Base-by-base conservation (phyloP, 768 basidiomycete genomes). In the Phylloporus scabripes region DNA sequence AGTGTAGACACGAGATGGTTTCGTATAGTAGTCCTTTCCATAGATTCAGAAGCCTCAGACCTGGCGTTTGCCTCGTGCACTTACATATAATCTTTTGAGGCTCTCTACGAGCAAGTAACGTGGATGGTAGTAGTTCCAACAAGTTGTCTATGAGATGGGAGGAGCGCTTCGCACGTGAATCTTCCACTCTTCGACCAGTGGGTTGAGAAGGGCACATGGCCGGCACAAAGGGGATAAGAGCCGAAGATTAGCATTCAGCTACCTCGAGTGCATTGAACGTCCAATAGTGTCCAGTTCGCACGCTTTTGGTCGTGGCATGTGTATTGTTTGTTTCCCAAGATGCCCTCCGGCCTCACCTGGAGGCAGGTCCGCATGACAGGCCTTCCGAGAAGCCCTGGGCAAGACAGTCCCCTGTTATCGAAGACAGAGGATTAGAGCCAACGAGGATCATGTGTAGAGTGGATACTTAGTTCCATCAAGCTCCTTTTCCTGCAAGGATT, bases 181-280 rank as follows among this genome's bases (percentile, higher is more conserved):
- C 89, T 10, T 68, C 67, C 7, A 76, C 78, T 85, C 87, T 69
- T 82, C 83, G 8, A 85, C 83, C 12, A 74, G 70, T 4, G 85
- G 81, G 59, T 87, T 89, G 45, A 92, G 69, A 2, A 87, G 78
- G 0, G 89, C 90, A 58, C 90, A 91, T 0, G 89, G 89, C 59
- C 91, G 88, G 62, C 88, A 92, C 7, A 87, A 80, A 5, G 88
- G 89, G 0, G 88, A 90, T 39, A 89, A 65, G 15, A 91, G 75
- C 88, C 89, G 91, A 5, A 88, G 62, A 52, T 82, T 66, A 15
- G 85, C 83, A 45, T 76, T 51, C 21, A 77, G 67, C 17, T 56
- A 23, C 21, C 21, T 23, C 21, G 21, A n/a, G n/a, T n/a, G n/a
- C n/a, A n/a, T n/a, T n/a, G n/a, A n/a, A n/a, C n/a, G n/a, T n/a